These are phyloP conservation scores for Camellia lanceoleosa DNA, from an alignment of 148 eudicot genomes.

Conservation along the genomic window DNA sequence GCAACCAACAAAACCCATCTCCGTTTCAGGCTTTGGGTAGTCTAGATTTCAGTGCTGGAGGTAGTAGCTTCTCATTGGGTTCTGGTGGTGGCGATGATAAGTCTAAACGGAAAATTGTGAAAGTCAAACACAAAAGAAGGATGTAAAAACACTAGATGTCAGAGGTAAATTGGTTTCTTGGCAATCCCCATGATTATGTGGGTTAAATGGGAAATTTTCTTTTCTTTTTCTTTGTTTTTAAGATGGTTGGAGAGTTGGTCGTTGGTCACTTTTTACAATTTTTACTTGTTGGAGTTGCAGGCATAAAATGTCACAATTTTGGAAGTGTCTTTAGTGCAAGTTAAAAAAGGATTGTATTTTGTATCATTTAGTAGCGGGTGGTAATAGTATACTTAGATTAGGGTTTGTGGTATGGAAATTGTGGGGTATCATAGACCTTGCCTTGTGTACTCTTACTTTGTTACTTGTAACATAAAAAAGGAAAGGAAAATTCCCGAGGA, in stretches of 20 bases:
- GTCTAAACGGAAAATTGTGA: slow-evolving; percentile 42
- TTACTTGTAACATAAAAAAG: background rate
- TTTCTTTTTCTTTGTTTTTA: background rate
- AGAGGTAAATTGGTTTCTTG: background rate
- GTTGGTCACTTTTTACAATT: background rate
- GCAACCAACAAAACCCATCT: slow-evolving; percentile 35
- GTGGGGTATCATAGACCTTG: background rate
- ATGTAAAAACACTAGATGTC: slow-evolving; percentile 30
- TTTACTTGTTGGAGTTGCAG: slow-evolving; percentile 2
- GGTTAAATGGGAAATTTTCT: background rate
- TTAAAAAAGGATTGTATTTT: background rate
- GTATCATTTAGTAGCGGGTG: background rate
- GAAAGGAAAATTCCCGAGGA: background rate
- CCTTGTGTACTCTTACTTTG: slow-evolving; percentile 9
- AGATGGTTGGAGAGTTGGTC: background rate
- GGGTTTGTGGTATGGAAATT: background rate
- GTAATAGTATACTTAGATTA: background rate
- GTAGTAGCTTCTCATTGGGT: slow-evolving; percentile 71
- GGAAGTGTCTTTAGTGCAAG: background rate
- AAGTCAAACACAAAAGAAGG: slow-evolving; percentile 35
- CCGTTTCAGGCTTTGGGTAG: slow-evolving; percentile 61
- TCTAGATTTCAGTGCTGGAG: slow-evolving; percentile 52
- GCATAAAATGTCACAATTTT: slow-evolving; percentile 14
- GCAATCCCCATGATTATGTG: background rate
- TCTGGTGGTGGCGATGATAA: slow-evolving; percentile 44